Percentiles rank a stretch among this genome's conserved stretches.
Evolutionary conservation across 768 basidiomycete genomes (phyloP).

Genomic region (Pholiota conissans): DNA sequence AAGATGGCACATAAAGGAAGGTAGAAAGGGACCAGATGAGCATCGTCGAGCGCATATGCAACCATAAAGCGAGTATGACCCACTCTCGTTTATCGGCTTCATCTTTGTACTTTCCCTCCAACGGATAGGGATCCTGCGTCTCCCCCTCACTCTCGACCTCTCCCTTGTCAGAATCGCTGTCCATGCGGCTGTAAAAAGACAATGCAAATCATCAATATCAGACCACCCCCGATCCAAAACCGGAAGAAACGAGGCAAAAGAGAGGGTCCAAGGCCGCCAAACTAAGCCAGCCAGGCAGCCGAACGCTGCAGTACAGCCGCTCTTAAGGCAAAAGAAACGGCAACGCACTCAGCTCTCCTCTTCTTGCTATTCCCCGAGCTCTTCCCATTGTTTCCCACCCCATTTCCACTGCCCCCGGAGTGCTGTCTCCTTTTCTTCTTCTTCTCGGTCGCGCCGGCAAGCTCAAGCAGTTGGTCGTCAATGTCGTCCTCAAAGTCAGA

Average conservation of each 20-base stretch:
- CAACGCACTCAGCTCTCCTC: constrained; percentile 76
- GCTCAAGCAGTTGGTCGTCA: constrained; percentile 78
- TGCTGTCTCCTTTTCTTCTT: constrained; percentile 60
- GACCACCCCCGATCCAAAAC: not conserved
- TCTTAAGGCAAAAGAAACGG: too few relatives aligned
- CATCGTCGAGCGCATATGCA: constrained; percentile 3
- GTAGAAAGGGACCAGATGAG: not conserved
- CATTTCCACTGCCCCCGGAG: constrained; percentile 19
- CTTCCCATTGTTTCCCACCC: constrained; percentile 11
- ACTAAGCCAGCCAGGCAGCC: not conserved
- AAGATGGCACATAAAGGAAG: not conserved
- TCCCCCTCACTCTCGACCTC: constrained; percentile 61
- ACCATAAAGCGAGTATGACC: constrained; percentile 27
- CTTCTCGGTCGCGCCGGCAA: constrained; percentile 72
- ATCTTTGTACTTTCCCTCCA: constrained; percentile 90
- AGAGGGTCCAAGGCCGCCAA: not conserved
- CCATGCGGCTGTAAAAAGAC: constrained; percentile 32
- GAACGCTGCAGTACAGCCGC: too few relatives aligned
- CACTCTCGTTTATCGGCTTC: constrained; percentile 82
- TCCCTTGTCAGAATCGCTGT: constrained; percentile 48
- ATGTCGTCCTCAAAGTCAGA: constrained; percentile 49
- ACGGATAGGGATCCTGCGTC: constrained; percentile 68
- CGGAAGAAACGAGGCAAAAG: not conserved
- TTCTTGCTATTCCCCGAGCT: constrained; percentile 38
- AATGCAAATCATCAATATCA: constrained; percentile 7